Conservation (phyloP, 164 flowering plant genomes). For the Nymphaea thermarum region DNA sequence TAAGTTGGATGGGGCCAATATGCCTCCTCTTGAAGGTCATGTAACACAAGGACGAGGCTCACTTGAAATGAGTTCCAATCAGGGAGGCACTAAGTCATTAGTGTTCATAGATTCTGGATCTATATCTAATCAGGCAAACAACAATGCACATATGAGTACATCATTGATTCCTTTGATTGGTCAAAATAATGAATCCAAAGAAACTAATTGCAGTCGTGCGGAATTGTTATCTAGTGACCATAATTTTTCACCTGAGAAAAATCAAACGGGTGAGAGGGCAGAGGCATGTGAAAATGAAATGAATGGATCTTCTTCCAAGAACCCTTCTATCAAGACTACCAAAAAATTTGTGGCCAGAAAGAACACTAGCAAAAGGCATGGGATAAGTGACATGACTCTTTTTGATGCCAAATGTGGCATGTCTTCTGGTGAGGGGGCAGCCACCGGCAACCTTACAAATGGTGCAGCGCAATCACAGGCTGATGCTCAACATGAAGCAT, state of each 20-base stretch:
- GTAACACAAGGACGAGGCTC: background rate
- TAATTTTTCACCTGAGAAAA: background rate
- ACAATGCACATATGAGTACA: background rate
- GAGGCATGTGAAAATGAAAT: slow-evolving; percentile 6
- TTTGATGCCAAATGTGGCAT: slow-evolving; percentile 29
- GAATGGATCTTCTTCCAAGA: slow-evolving; percentile 10
- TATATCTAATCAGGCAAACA: background rate
- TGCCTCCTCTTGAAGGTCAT: background rate
- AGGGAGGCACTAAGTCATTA: background rate
- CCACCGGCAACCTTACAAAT: slow-evolving; percentile 9
- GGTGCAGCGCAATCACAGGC: slow-evolving; percentile 1
- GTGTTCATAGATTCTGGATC: background rate
- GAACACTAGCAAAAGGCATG: slow-evolving; percentile 35
- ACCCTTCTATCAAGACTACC: slow-evolving; percentile 15
- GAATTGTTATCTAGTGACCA: background rate
- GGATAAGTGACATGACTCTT: slow-evolving; percentile 10
- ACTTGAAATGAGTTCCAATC: background rate
- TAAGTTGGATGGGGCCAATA: background rate
- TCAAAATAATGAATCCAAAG: background rate
- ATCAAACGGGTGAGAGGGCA: slow-evolving; percentile 4
- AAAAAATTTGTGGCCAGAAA: slow-evolving; percentile 29
- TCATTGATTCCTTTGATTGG: too few species aligned
- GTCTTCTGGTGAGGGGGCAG: slow-evolving; percentile 9
- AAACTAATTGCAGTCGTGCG: background rate
- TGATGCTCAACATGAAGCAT: background rate